phyloP scores from a whole-genome alignment of 345 rosid species.

The Aurinia saxatilis region DNA sequence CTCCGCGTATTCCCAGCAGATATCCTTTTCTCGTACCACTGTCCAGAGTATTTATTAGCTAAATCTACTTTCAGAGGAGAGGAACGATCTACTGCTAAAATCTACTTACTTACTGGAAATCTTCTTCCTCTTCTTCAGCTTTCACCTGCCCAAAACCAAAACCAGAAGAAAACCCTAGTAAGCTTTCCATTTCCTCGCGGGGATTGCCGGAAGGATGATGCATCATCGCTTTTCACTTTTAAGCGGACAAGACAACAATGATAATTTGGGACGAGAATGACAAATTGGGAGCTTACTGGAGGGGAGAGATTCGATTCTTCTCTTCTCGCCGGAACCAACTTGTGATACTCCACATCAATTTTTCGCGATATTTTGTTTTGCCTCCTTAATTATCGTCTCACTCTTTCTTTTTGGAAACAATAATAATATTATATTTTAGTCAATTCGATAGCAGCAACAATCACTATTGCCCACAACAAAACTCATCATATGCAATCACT shows the following conservation, averaged over 20 bases:
- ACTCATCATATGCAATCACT: neutral
- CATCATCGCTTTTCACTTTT: too few relatives aligned
- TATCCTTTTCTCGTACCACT: slow-evolving; percentile 93
- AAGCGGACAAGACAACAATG: too few relatives aligned
- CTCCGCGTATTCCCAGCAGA: slow-evolving; percentile 92
- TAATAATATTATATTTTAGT: too few relatives aligned
- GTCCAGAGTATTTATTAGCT: neutral
- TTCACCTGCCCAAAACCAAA: slow-evolving; percentile 2
- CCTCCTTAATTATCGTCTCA: neutral
- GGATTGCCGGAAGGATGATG: too few relatives aligned
- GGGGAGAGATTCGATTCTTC: neutral
- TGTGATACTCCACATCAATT: neutral
- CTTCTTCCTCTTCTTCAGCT: neutral
- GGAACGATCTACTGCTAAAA: too few relatives aligned
- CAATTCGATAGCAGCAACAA: too few relatives aligned
- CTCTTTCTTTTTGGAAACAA: too few relatives aligned
- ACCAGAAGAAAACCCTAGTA: neutral
- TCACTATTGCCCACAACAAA: neutral
- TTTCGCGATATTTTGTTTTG: slow-evolving; percentile 19
- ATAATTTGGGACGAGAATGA: too few relatives aligned
- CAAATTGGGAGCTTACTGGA: too few relatives aligned
- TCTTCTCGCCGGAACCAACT: slow-evolving; percentile 7
- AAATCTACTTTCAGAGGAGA: neutral
- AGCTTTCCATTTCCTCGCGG: too few relatives aligned
- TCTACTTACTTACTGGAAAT: neutral